Percentiles rank a stretch among this genome's conserved stretches.
phyloP scores from a whole-genome alignment of 148 eudicot genomes.

The Salicornia ramosissima region DNA sequence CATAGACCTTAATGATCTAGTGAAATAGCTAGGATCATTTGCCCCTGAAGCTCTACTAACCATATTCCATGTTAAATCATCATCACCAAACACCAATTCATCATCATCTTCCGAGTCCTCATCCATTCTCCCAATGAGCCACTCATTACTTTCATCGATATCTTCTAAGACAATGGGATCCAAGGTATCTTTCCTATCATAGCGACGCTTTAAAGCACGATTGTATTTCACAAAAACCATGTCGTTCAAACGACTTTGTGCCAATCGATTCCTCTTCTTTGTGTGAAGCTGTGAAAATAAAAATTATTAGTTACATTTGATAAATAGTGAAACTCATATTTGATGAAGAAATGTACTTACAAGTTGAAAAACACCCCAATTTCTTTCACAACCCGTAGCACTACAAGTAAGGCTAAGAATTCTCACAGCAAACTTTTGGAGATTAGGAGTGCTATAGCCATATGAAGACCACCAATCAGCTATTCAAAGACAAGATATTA shows the following conservation, averaged over 20 bases:
- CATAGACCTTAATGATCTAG: not conserved
- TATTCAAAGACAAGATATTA: not conserved
- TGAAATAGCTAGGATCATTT: not conserved
- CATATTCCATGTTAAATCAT: not conserved
- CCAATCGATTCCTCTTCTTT: conserved; percentile 5
- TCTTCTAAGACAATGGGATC: conserved; percentile 10
- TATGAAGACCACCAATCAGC: conserved; percentile 7
- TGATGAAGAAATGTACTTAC: not conserved
- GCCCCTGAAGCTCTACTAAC: not conserved
- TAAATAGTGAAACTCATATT: not conserved
- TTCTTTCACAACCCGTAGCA: conserved; percentile 2
- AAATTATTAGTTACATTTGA: not conserved
- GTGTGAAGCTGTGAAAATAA: conserved; percentile 6
- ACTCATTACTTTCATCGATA: conserved; percentile 11
- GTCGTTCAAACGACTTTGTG: not conserved
- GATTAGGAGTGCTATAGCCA: not conserved
- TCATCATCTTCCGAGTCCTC: not conserved
- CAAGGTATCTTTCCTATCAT: not conserved
- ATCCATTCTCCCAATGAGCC: conserved; percentile 2
- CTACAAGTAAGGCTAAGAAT: conserved; percentile 17
- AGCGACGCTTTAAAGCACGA: conserved; percentile 4
- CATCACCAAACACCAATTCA: not conserved
- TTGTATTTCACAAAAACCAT: conserved; percentile 9
- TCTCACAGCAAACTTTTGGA: conserved; percentile 6
- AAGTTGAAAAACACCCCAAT: not conserved